Conservation (phyloP, 257 asterid species). For the Solanum habrochaites region DNA sequence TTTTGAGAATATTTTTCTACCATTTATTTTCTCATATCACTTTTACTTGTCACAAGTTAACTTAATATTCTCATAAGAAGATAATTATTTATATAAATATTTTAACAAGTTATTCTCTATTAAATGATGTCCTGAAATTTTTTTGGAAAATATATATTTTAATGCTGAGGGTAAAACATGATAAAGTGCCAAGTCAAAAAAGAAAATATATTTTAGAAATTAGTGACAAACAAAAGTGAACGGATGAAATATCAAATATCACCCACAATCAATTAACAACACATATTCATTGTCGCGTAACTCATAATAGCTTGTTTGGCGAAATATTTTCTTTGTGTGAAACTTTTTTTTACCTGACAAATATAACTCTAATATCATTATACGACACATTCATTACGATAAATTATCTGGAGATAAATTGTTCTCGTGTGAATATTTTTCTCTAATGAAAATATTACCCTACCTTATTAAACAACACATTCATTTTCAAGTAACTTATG, state of each 20-base stretch:
- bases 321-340: background rate
- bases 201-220: too few species aligned
- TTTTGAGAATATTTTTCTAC: background rate
- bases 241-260: too few species aligned
- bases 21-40: too few species aligned
- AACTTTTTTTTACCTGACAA: background rate
- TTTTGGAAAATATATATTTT: too few species aligned
- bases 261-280: background rate
- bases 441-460: background rate
- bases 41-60: background rate
- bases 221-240: background rate
- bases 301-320: background rate
- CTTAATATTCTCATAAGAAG: background rate
- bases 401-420: background rate
- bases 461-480: background rate
- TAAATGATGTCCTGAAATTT: background rate
- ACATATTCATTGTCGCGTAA: background rate
- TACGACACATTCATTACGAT: background rate
- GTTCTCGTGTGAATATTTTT: background rate
- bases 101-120: background rate
- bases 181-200: background rate
- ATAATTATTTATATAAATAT: too few species aligned
- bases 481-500: background rate
- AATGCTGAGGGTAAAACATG: too few species aligned
- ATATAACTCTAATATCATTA: background rate